Conservation (phyloP, 225 moss, liverwort and hornwort genomes). For the Pleurozium schreberi region DNA sequence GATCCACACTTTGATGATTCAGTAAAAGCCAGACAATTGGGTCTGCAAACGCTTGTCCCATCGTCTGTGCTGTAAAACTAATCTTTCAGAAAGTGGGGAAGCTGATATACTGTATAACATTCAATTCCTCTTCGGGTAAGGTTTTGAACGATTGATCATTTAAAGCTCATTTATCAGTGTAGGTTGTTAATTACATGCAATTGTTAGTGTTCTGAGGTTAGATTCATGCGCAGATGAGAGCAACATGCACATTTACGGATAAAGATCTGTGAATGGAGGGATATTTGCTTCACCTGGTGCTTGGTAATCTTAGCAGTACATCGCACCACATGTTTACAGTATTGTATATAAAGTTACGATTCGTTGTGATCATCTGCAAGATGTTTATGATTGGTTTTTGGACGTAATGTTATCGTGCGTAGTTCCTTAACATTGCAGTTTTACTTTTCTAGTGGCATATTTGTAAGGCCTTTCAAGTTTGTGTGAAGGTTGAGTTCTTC, state of each 20-base stretch:
- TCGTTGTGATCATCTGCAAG: background rate
- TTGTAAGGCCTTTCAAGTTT: too few relatives aligned
- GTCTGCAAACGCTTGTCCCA: slow-evolving; percentile 43
- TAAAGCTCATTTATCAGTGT: background rate
- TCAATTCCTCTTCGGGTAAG: background rate
- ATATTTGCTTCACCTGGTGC: background rate
- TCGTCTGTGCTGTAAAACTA: slow-evolving; percentile 17
- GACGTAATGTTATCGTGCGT: too few relatives aligned
- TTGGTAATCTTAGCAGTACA: background rate
- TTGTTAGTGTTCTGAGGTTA: background rate
- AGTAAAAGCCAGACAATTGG: slow-evolving; percentile 37
- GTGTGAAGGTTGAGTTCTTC: background rate
- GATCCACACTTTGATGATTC: slow-evolving; percentile 61
- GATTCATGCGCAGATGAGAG: background rate
- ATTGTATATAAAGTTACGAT: slow-evolving; percentile 2
- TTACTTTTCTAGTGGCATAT: background rate
- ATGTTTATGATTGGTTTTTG: background rate
- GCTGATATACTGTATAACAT: background rate
- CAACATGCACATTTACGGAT: background rate
- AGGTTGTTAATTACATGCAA: background rate
- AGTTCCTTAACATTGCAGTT: background rate
- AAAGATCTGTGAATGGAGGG: background rate
- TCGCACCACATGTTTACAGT: background rate
- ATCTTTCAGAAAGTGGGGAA: background rate
- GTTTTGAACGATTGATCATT: background rate